Conservation (phyloP, 140 eudicot species). For the Ambrosia hybrid region DNA sequence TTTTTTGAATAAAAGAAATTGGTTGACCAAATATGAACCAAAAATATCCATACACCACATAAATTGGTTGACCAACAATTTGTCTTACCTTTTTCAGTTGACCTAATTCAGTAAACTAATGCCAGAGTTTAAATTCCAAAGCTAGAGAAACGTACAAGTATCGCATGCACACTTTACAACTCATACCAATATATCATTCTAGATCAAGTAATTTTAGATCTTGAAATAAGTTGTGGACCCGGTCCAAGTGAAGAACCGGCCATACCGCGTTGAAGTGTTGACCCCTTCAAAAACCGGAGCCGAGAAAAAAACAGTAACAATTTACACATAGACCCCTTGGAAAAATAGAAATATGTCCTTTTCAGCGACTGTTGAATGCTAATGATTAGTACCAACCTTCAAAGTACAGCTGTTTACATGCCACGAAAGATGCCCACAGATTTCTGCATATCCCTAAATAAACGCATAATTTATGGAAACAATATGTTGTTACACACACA, state of each 20-base stretch:
- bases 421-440: conserved; percentile 26
- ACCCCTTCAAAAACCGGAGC: conserved; percentile 40
- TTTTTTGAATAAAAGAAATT: neutral
- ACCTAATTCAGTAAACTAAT: conserved; percentile 14
- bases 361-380: conserved; percentile 53
- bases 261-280: conserved; percentile 35
- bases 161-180: neutral
- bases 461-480: conserved; percentile 23
- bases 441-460: conserved; percentile 13
- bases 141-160: conserved; percentile 18
- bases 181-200: neutral
- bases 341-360: conserved; percentile 33
- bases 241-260: conserved; percentile 32
- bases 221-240: conserved; percentile 30
- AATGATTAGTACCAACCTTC: conserved; percentile 44
- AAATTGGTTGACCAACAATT: conserved; percentile 10
- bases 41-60: neutral
- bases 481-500: neutral
- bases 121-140: conserved; percentile 8
- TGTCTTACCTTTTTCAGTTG: conserved; percentile 40
- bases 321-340: conserved; percentile 34
- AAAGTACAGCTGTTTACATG: conserved; percentile 42
- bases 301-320: conserved; percentile 31
- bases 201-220: neutral
- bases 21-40: conserved; percentile 15